These are phyloP conservation scores for Citropsis articulata DNA, from an alignment of 345 rosid genomes.

Conservation along the genomic window DNA sequence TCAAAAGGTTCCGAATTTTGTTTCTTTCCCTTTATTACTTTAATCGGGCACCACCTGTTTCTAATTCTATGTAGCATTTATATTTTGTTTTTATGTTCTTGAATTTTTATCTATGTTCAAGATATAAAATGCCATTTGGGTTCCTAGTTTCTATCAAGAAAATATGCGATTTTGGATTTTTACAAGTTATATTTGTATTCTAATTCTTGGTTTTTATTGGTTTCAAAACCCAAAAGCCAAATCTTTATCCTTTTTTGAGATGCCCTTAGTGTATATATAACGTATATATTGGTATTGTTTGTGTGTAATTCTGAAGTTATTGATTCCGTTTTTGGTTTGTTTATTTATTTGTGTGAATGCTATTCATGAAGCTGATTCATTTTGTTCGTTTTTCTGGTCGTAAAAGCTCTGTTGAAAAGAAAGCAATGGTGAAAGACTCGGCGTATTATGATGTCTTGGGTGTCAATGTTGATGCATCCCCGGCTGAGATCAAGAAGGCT, in stretches of 20 bases:
- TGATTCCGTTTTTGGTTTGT: not conserved
- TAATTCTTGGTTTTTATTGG: not conserved
- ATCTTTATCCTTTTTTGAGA: not conserved
- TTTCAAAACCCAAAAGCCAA: not conserved
- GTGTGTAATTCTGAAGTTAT: not conserved
- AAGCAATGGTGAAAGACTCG: conserved; percentile 67
- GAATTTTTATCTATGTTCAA: conserved; percentile 2
- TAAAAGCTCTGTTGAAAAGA: conserved; percentile 1
- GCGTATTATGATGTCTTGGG: conserved; percentile 75
- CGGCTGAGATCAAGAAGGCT: conserved; percentile 88
- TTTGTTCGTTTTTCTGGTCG: not conserved
- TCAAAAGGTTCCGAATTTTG: conserved; percentile 6
- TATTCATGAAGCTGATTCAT: conserved; percentile 12
- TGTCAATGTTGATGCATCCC: conserved; percentile 58
- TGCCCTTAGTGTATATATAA: not conserved
- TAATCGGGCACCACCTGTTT: not conserved
- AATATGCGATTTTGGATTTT: not conserved
- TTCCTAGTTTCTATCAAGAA: not conserved
- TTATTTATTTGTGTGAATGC: not conserved
- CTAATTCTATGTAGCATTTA: not conserved
- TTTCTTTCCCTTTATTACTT: not conserved
- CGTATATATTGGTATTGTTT: not conserved
- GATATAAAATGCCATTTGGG: not conserved
- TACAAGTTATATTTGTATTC: not conserved
- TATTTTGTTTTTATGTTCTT: not conserved